phyloP scores from a whole-genome alignment of 2,329 filamentous ascomycete genomes.

The Monosporascus cannonballus region DNA sequence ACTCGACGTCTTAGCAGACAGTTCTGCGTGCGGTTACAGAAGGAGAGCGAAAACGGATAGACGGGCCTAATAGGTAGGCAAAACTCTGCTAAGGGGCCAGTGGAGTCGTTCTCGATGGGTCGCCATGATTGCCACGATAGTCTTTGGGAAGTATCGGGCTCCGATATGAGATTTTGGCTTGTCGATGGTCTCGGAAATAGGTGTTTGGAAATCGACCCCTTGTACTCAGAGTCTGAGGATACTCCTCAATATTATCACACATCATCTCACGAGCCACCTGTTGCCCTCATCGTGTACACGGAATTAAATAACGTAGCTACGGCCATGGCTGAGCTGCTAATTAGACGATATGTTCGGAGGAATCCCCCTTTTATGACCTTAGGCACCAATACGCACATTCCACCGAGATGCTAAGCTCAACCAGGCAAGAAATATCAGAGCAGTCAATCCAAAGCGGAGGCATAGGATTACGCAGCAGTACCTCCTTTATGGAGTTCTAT shows the following conservation, averaged over 20 bases:
- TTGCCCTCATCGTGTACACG: neutral
- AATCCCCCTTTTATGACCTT: neutral
- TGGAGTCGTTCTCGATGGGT: neutral
- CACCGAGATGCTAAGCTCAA: neutral
- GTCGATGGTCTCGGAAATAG: slow-evolving; percentile 9
- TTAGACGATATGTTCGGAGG: neutral
- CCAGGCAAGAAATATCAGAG: neutral
- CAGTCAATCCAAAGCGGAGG: neutral
- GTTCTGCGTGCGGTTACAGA: neutral
- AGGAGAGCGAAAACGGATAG: slow-evolving; percentile 7
- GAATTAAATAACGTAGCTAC: too few relatives aligned
- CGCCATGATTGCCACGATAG: neutral
- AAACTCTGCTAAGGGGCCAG: neutral
- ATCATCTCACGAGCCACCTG: neutral
- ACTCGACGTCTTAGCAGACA: slow-evolving; percentile 28
- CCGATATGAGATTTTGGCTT: slow-evolving; percentile 9
- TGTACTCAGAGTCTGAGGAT: slow-evolving; percentile 10
- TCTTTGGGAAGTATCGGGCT: neutral
- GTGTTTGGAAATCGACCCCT: slow-evolving; percentile 17
- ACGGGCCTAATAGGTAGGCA: neutral
- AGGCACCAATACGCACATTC: neutral
- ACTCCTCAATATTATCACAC: slow-evolving; percentile 7
- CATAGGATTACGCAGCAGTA: too few relatives aligned
- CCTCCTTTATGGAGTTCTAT: neutral
- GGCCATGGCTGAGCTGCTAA: neutral